Conservation (phyloP, 257 asterid genomes). For the Przewalskia tangutica region DNA sequence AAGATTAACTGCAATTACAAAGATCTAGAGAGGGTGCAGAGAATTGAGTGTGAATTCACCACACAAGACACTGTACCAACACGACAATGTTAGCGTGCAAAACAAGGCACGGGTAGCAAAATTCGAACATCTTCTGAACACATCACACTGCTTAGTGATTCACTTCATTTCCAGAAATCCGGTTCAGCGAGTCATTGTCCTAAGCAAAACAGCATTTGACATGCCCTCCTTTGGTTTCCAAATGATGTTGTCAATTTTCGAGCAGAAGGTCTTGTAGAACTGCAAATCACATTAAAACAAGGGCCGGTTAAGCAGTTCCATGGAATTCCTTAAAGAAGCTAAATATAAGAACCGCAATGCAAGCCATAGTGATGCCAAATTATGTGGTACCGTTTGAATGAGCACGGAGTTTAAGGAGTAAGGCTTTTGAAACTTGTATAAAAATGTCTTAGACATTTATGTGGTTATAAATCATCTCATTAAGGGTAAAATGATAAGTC, state of each 20-base stretch:
- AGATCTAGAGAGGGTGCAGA: background rate
- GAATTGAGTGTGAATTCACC: background rate
- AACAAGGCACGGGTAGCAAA: background rate
- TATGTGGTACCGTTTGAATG: background rate
- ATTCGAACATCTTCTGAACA: background rate
- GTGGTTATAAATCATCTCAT: too few species aligned
- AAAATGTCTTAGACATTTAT: too few species aligned
- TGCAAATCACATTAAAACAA: constrained; percentile 22
- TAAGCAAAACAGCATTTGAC: constrained; percentile 27
- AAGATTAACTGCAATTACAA: background rate
- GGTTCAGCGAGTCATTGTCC: constrained; percentile 53
- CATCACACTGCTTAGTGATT: constrained; percentile 9
- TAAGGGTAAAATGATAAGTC: too few species aligned
- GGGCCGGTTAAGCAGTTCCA: background rate
- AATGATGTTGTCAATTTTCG: constrained; percentile 38
- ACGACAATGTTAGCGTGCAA: background rate
- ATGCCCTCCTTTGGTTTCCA: constrained; percentile 65
- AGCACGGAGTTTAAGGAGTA: background rate
- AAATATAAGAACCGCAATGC: background rate
- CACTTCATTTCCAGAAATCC: constrained; percentile 27
- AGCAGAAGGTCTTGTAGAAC: constrained; percentile 81
- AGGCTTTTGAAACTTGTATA: too few species aligned
- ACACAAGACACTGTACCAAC: background rate
- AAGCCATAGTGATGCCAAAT: background rate
- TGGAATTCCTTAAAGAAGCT: background rate